Evolutionary conservation across 2,329 filamentous ascomycete species (phyloP).

Genomic region (Aspergillus bombycis): DNA sequence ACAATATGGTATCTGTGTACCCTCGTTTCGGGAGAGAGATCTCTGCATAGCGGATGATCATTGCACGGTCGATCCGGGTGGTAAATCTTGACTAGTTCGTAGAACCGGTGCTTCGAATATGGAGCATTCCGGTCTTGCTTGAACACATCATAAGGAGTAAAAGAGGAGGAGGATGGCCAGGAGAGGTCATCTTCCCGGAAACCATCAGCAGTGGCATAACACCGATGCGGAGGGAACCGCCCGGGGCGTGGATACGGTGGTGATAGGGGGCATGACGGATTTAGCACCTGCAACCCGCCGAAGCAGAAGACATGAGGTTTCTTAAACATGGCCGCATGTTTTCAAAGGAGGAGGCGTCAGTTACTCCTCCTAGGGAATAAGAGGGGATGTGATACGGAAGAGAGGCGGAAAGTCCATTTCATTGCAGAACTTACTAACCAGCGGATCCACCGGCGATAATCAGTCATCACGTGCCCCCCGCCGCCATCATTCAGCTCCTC

Average conservation of each 20-base stretch:
- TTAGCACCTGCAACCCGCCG: constrained; percentile 41
- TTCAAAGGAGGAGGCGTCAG: constrained; percentile 26
- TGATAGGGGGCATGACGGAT: constrained; percentile 24
- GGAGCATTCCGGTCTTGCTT: constrained; percentile 61
- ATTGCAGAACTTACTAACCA: no score
- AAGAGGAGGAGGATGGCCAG: constrained; percentile 48
- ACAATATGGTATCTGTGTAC: constrained; percentile 90
- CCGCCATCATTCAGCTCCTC: not conserved
- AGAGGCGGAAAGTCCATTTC: no score
- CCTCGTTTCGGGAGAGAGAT: constrained; percentile 63
- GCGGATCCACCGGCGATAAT: constrained; percentile 1
- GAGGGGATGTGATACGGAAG: not conserved
- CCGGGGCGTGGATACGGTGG: constrained; percentile 28
- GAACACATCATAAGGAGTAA: constrained; percentile 90
- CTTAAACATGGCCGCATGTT: constrained; percentile 52
- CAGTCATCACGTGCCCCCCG: constrained; percentile 10
- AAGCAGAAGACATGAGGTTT: constrained; percentile 46
- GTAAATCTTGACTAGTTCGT: constrained; percentile 92
- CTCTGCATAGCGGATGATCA: constrained; percentile 46
- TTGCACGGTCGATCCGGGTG: constrained; percentile 74
- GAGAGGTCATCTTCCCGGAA: constrained; percentile 34
- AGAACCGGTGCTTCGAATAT: constrained; percentile 84
- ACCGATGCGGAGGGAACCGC: constrained; percentile 26
- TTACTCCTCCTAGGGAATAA: constrained; percentile 15
- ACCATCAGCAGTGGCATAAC: constrained; percentile 38